phyloP scores from a whole-genome alignment of 257 asterid genomes.

The Apocynum venetum region DNA sequence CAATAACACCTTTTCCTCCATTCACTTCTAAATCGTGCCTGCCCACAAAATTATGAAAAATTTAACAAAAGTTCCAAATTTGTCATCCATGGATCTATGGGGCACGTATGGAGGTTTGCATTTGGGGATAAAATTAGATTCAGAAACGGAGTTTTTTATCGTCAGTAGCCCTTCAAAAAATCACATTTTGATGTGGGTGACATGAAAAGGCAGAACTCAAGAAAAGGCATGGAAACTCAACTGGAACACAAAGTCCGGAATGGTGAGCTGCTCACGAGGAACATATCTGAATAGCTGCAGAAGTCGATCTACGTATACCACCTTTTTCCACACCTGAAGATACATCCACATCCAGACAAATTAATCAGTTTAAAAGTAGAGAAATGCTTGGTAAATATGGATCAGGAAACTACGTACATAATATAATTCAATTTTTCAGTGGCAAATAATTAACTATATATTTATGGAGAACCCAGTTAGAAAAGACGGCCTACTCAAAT shows the following conservation, averaged over 20 bases:
- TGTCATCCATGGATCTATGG: not conserved
- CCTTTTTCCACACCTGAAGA: constrained; percentile 92
- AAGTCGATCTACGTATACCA: constrained; percentile 89
- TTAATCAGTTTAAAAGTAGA: not conserved
- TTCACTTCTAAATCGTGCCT: constrained; percentile 98
- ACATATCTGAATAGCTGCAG: constrained; percentile 84
- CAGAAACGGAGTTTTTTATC: not conserved
- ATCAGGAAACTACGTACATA: not conserved
- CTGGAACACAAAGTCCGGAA: constrained; percentile 98
- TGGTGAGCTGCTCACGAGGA: constrained; percentile 90
- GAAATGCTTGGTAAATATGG: not conserved
- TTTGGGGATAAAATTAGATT: not conserved
- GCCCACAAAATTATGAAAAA: constrained; percentile 21
- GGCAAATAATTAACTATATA: not conserved
- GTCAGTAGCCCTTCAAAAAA: not conserved
- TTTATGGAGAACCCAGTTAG: not conserved
- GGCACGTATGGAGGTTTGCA: not conserved
- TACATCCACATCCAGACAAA: not conserved
- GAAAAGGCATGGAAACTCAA: constrained; percentile 44
- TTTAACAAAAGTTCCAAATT: not conserved
- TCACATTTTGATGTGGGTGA: not conserved
- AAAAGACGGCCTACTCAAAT: not conserved
- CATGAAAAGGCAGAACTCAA: not conserved
- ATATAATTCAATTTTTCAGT: not conserved
- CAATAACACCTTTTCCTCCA: constrained; percentile 90